These are phyloP conservation scores for Bothriochloa decipiens DNA, from an alignment of 176 grass and related monocot species.

Conservation along the genomic window DNA sequence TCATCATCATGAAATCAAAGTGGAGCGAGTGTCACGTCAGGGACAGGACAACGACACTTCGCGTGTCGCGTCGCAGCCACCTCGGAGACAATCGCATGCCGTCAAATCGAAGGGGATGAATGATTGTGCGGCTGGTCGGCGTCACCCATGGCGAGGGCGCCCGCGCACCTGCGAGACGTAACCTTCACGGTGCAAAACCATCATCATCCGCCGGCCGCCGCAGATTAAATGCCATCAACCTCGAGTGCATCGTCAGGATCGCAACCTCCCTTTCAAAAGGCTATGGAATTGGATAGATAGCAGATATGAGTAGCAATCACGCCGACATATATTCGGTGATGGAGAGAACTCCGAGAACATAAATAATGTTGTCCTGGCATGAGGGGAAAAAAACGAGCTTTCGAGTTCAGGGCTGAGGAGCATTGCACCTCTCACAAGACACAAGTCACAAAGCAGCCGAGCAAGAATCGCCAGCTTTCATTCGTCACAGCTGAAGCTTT, in stretches of 20 bases:
- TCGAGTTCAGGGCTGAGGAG: background rate
- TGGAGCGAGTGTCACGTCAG: background rate
- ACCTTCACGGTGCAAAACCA: no score
- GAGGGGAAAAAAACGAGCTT: background rate
- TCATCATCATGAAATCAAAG: background rate
- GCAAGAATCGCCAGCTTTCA: no score
- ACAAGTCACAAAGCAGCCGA: no score
- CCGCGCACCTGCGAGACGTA: conserved; percentile 7
- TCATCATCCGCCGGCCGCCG: background rate
- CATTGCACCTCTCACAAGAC: background rate
- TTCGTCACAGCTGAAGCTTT: background rate
- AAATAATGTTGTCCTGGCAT: background rate
- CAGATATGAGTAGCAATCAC: background rate
- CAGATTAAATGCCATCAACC: conserved; percentile 1
- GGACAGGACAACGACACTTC: no score
- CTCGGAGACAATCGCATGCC: no score
- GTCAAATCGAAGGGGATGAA: background rate
- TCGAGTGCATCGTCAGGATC: background rate
- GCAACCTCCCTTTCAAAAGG: background rate
- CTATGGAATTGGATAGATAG: background rate
- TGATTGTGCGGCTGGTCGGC: background rate
- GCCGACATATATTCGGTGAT: background rate
- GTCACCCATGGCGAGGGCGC: background rate
- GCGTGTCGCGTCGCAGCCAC: no score
- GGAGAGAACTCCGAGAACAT: background rate